Percentiles rank a stretch among this genome's conserved stretches.
These are phyloP conservation scores for Dactylonectria estremocensis DNA, from an alignment of 2,329 filamentous ascomycete genomes.

Conservation along the genomic window DNA sequence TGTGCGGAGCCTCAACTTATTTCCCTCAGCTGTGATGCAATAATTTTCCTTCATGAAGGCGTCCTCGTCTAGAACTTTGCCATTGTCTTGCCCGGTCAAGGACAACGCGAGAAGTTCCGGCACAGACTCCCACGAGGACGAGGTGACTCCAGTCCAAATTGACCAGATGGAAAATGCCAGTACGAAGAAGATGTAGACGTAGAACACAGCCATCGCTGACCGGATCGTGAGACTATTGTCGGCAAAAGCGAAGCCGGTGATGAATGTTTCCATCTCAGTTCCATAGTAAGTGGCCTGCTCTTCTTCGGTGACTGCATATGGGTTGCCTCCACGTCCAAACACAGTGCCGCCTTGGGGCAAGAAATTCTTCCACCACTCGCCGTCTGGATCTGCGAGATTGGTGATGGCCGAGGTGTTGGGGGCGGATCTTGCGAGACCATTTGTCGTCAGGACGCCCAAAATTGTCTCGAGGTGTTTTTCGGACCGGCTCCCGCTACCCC, in stretches of 20 bases:
- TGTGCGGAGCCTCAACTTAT: constrained; percentile 7
- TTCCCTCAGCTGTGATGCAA: constrained; percentile 19
- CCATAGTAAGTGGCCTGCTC: constrained; percentile 23
- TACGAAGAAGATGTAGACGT: constrained; percentile 20
- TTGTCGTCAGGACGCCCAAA: constrained; percentile 30
- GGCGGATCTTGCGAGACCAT: constrained; percentile 32
- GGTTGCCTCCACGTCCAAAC: constrained; percentile 37
- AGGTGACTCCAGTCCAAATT: constrained; percentile 28
- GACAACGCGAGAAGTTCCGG: constrained; percentile 25
- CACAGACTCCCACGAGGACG: constrained; percentile 24
- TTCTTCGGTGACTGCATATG: constrained; percentile 29
- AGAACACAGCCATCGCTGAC: constrained; percentile 26
- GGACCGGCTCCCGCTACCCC: constrained; percentile 30
- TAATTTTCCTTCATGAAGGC: constrained; percentile 27
- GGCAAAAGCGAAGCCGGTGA: constrained; percentile 39
- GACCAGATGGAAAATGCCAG: constrained; percentile 25
- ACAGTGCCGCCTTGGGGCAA: constrained; percentile 36
- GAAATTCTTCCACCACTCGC: constrained; percentile 42
- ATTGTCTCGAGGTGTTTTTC: constrained; percentile 35
- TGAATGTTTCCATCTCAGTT: constrained; percentile 41
- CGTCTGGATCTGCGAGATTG: constrained; percentile 18
- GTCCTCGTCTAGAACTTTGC: background rate
- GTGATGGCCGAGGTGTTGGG: constrained; percentile 30
- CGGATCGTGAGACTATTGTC: constrained; percentile 30
- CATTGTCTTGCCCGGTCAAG: constrained; percentile 7